Evolutionary conservation across 495 filamentous ascomycete species (phyloP), one percentile per base, ranked within the genome.

Genomic region (Hypoxylon perforatum): DNA sequence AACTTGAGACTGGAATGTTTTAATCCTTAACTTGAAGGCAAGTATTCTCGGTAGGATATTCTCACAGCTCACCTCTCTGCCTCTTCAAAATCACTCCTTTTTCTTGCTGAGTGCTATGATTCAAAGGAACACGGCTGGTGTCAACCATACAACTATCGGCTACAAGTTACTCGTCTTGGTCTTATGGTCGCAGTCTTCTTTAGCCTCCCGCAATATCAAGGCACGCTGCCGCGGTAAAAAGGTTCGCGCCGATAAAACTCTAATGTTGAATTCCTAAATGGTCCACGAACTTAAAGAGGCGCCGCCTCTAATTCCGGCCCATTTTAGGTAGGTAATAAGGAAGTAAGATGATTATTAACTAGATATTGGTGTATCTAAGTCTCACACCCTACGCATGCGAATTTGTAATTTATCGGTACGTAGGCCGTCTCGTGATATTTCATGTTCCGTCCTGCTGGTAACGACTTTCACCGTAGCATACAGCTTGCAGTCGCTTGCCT

Each of bases 401-500:
- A 50, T 45, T 45, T 35, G 58, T 48, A 15, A 51, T 33, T 33
- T 33, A 33, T 67, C 22, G 42, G 44, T 57, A 60, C 41, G 23
- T 52, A 48, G 12, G 44, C 35, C 17, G 51, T 49, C 15, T 33
- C 21, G 33, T 55, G 42, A 41, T 46, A 48, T 69, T 66, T 57
- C 56, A 46, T 44, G 51, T 57, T 52, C 66, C 66, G 57, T 42
- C 57, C 61, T 30, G 56, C 45, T 65, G 66, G 66, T 65, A 69
- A 65, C 66, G 61, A 61, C 21, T 39, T 57, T 57, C 41, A 19
- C 61, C 42, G 56, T 52, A 61, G 46, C 46, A 57, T 64, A 12
- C 47, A 39, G n/a, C 15, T 25, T 63, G 49, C 48, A 62, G 46
- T 57, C 14, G 30, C 39, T 56, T 33, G 54, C 28, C 61, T 50